Base-by-base conservation (phyloP, 2,329 filamentous ascomycete species). In the Beauveria scarabaeidicola region DNA sequence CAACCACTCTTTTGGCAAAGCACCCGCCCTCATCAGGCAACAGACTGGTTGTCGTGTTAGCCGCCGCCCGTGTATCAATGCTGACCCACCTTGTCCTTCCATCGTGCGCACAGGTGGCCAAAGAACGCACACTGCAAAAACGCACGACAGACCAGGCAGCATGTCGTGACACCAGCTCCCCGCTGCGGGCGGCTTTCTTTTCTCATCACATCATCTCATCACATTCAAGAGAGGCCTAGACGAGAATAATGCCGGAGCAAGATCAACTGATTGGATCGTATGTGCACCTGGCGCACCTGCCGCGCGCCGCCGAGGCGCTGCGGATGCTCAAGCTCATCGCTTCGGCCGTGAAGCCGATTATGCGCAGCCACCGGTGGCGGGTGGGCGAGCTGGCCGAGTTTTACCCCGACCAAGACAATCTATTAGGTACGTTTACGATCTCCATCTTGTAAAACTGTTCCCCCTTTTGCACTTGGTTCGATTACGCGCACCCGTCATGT, bases 291-390 rank as follows among this genome's bases (percentile, higher is more conserved):
- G 70, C 69, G 9, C 68, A 74, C 23, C 74, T 80, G 36, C 74
- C 77, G 1, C 76, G 79, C 2, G 75, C 78, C 21, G 68, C 70
- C 17, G 80, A 83, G 61, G 81, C 81, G 15, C 69, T 83, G 19
- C 74, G 83, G 40, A 84, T 83, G 60, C 80, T 97, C 25, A 88
- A 86, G 67, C 92, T 89, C 72, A 81, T 95, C 44, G 91, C 91
- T 3, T 96, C 91, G 27, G 75, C 95, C 60, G 92, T 97, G 63
- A 97, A 96, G 72, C 93, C 93, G 19, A 90, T 97, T 63, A 97
- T 97, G 92, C 82, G 91, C 64, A 90, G 90, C 52, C 84, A 90
- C 47, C 81, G 81, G 59, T 97, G 91, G 90, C 87, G 79, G 63
- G 90, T 97, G 38, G 80, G 82, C 29, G 83, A 89, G 52, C 80